These are phyloP conservation scores for Populus nigra DNA, from an alignment of 345 rosid species.

Conservation along the genomic window DNA sequence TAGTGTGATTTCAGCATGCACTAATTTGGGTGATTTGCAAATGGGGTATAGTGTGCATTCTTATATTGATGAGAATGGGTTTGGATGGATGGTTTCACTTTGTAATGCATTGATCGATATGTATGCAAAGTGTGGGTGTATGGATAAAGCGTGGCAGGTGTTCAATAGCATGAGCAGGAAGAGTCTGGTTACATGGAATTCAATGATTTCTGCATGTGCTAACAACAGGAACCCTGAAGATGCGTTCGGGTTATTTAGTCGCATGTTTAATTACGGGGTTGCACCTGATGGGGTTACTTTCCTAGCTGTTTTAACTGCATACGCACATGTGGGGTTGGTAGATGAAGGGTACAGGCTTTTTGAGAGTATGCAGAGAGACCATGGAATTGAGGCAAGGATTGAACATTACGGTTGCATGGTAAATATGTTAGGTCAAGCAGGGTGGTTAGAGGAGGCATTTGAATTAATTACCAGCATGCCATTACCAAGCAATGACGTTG, in stretches of 20 bases:
- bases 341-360: conserved; percentile 34
- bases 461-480: conserved; percentile 10
- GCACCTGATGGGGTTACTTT: conserved; percentile 30
- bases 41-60: conserved; percentile 26
- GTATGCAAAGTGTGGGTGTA: conserved; percentile 37
- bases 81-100: conserved; percentile 34
- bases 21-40: conserved; percentile 13
- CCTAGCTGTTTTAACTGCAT: conserved; percentile 28
- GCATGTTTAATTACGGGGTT: conserved; percentile 20
- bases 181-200: conserved; percentile 40
- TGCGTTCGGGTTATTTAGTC: conserved; percentile 17
- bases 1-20: conserved; percentile 29
- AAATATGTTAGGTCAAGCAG: conserved; percentile 22
- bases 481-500: conserved; percentile 12
- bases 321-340: conserved; percentile 24
- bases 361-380: conserved; percentile 16
- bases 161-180: conserved; percentile 27
- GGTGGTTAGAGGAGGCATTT: conserved; percentile 18
- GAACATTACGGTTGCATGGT: conserved; percentile 20
- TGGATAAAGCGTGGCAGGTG: conserved; percentile 28
- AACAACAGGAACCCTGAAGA: conserved; percentile 25
- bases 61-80: conserved; percentile 28
- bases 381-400: conserved; percentile 16
- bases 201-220: conserved; percentile 36
- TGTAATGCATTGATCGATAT: conserved; percentile 38